Percentiles rank a stretch among this genome's conserved stretches.
Conservation (phyloP, 2,329 filamentous ascomycete genomes). For the Botrytis sinoallii region DNA sequence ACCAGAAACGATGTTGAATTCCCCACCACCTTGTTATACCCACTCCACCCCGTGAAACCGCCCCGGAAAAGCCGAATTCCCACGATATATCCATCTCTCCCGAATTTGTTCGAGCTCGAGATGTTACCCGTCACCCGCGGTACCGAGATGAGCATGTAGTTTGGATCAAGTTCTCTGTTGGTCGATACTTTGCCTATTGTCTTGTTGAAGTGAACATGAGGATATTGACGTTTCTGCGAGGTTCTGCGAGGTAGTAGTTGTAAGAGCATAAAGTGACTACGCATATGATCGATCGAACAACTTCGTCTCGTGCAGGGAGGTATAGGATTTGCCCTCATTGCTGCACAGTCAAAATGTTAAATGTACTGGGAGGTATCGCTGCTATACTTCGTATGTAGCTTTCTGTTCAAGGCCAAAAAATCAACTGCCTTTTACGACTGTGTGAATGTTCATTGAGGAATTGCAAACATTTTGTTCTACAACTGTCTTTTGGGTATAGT, state of each 20-base stretch:
- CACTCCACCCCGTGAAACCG: not conserved
- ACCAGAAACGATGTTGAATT: not conserved
- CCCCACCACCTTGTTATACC: not conserved
- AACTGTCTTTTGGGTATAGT: not conserved
- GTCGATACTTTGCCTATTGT: not conserved
- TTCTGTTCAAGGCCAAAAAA: not conserved
- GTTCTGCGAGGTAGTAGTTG: too few relatives aligned
- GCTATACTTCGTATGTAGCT: not conserved
- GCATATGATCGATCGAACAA: not conserved
- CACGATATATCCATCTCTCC: slow-evolving; percentile 12
- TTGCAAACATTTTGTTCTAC: not conserved
- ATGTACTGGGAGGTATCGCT: not conserved
- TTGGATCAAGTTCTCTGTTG: not conserved
- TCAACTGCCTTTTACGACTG: not conserved
- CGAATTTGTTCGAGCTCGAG: not conserved
- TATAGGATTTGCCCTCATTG: not conserved
- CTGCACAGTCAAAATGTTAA: not conserved
- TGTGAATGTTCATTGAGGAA: not conserved
- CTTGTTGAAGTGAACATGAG: not conserved
- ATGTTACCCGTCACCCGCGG: not conserved
- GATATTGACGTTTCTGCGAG: not conserved
- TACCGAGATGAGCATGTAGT: not conserved
- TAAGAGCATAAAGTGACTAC: not conserved
- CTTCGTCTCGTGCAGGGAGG: not conserved
- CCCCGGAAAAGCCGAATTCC: slow-evolving; percentile 13